These are phyloP conservation scores for Paramecium primaurelia DNA, from an alignment of 73 alveolate species.

Conservation along the genomic window DNA sequence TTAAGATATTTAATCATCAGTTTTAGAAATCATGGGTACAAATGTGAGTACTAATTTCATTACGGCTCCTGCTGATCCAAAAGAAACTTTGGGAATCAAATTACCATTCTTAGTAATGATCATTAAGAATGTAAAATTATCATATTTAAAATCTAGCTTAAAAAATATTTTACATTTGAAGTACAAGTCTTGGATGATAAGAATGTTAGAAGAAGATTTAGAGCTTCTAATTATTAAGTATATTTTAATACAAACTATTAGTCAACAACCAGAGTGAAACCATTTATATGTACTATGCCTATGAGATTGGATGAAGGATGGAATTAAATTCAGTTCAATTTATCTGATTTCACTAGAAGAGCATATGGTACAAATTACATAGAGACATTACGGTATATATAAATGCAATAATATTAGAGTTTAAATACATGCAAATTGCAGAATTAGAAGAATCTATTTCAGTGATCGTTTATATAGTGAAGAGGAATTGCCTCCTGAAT, in stretches of 20 bases:
- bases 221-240: constrained; percentile 95
- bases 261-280: constrained; percentile 96
- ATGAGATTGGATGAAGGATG: constrained; percentile 88
- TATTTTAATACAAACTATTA: constrained; percentile 85
- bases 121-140: constrained; percentile 76
- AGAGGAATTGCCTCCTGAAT: constrained; percentile 84
- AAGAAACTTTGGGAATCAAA: constrained; percentile 95
- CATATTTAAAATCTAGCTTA: constrained; percentile 60
- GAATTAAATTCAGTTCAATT: constrained; percentile 85
- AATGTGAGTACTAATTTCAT: constrained; percentile 94
- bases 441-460: constrained; percentile 86
- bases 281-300: constrained; percentile 97
- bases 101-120: constrained; percentile 97
- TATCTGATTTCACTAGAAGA: constrained; percentile 87
- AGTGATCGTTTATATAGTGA: constrained; percentile 74
- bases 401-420: constrained; percentile 52
- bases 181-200: constrained; percentile 97
- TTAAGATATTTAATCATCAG: constrained; percentile 94
- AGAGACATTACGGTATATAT: constrained; percentile 68
- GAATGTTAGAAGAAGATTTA: constrained; percentile 95
- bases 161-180: constrained; percentile 98
- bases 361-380: constrained; percentile 83
- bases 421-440: constrained; percentile 81
- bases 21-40: constrained; percentile 97
- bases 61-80: constrained; percentile 95